These are phyloP conservation scores for Physaria fendleri DNA, from an alignment of 345 rosid species.

Conservation along the genomic window DNA sequence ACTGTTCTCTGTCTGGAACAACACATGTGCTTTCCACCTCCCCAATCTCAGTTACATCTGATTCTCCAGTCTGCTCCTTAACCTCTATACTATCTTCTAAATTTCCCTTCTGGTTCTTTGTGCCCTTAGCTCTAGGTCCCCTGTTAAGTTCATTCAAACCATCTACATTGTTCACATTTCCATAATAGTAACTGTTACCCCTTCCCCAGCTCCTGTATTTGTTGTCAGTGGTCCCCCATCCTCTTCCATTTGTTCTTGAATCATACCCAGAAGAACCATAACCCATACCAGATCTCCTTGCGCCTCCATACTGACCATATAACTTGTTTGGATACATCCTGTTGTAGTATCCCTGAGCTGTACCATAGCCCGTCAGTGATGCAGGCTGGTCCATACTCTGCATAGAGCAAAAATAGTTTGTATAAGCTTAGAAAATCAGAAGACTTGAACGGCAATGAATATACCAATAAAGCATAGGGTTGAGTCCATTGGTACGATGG, in stretches of 20 bases:
- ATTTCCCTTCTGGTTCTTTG: constrained; percentile 52
- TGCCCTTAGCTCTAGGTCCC: constrained; percentile 81
- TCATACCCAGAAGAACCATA: constrained; percentile 71
- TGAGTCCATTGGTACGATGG: neutral
- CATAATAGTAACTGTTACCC: constrained; percentile 56
- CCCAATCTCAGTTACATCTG: constrained; percentile 33
- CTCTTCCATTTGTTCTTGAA: constrained; percentile 50
- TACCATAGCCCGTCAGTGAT: constrained; percentile 51
- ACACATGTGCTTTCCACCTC: constrained; percentile 33
- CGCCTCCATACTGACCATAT: constrained; percentile 59
- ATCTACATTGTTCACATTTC: constrained; percentile 50
- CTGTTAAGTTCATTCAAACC: constrained; percentile 84
- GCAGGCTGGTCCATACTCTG: constrained; percentile 60
- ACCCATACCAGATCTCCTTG: constrained; percentile 57
- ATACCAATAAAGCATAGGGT: neutral
- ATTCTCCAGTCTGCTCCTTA: constrained; percentile 43
- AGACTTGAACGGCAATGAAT: neutral
- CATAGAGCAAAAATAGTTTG: neutral
- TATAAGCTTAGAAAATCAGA: neutral
- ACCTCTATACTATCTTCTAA: constrained; percentile 35
- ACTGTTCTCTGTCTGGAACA: constrained; percentile 53
- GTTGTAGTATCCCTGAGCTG: constrained; percentile 49
- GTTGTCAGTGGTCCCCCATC: constrained; percentile 56
- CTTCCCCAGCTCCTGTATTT: constrained; percentile 64
- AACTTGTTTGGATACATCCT: constrained; percentile 64